These are phyloP conservation scores for Tephrocybe sp. DNA, from an alignment of 768 basidiomycete genomes.

Conservation along the genomic window DNA sequence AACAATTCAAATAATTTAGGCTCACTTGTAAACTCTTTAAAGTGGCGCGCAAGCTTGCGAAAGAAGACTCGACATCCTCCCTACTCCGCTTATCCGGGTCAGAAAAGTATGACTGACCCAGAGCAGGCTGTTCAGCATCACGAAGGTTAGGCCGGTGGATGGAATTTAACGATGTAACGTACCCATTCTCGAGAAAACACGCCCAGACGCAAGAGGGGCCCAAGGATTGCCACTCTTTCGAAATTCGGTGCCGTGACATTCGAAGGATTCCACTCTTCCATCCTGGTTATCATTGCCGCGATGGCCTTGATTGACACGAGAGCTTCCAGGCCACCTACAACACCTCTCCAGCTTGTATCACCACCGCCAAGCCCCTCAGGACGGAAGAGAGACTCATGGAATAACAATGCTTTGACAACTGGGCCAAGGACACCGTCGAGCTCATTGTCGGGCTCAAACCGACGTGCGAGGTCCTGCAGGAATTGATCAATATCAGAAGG, in stretches of 20 bases:
- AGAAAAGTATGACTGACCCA: constrained; percentile 81
- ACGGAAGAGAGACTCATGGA: constrained; percentile 62
- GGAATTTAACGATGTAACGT: constrained; percentile 25
- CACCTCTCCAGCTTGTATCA: constrained; percentile 84
- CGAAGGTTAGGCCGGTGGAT: not conserved
- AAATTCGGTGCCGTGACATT: constrained; percentile 59
- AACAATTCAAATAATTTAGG: not conserved
- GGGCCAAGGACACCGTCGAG: constrained; percentile 79
- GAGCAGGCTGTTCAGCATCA: constrained; percentile 55
- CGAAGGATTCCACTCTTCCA: constrained; percentile 73
- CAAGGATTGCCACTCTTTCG: constrained; percentile 71
- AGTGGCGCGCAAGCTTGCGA: constrained; percentile 83
- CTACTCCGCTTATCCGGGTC: constrained; percentile 76
- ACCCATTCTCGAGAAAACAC: constrained; percentile 93
- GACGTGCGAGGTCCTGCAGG: constrained; percentile 77
- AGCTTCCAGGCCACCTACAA: constrained; percentile 77
- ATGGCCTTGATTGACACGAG: constrained; percentile 82
- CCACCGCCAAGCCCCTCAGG: constrained; percentile 71
- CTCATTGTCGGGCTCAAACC: constrained; percentile 80
- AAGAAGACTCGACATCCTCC: constrained; percentile 79
- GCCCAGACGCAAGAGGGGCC: constrained; percentile 80
- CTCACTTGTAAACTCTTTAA: constrained; percentile 79
- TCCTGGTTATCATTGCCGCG: constrained; percentile 74
- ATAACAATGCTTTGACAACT: constrained; percentile 60
- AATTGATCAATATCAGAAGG: constrained; percentile 76